A percentile compares a stretch with the other conserved stretches of the same genome.
Conservation (phyloP, 176 grass and related monocot genomes). For the Oryza longistaminata region DNA sequence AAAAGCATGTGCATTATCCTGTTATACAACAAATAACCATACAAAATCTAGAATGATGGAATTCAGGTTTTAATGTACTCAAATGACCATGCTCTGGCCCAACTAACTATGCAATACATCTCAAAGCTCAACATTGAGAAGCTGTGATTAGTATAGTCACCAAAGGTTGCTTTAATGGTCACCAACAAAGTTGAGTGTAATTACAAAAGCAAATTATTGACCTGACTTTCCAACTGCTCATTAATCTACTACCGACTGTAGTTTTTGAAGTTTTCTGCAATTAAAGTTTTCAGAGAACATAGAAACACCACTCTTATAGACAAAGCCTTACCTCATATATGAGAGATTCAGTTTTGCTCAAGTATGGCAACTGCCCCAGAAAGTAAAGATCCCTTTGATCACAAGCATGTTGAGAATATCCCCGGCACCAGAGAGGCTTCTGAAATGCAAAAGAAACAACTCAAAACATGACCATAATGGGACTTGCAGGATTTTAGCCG, state of each 20-base stretch:
- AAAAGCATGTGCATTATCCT: too few relatives aligned
- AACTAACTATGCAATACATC: too few relatives aligned
- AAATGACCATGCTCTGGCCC: too few relatives aligned
- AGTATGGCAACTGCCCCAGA: conserved; percentile 88
- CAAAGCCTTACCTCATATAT: conserved; percentile 72
- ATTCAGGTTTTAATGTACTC: too few relatives aligned
- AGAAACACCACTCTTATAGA: conserved; percentile 34
- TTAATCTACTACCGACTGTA: conserved; percentile 6
- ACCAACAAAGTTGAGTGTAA: background rate
- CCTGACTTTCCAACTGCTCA: background rate
- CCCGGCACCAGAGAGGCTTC: conserved; percentile 89
- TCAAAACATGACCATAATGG: conserved; percentile 13
- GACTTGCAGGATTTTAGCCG: background rate
- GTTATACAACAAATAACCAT: too few relatives aligned
- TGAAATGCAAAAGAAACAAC: conserved; percentile 42
- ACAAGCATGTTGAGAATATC: conserved; percentile 57
- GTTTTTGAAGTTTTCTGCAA: conserved; percentile 24
- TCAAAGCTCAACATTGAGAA: too few relatives aligned
- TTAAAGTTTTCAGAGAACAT: conserved; percentile 14
- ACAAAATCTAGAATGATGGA: too few relatives aligned
- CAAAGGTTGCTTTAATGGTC: too few relatives aligned
- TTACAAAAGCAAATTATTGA: conserved; percentile 6
- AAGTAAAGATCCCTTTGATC: conserved; percentile 80
- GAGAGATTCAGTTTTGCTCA: conserved; percentile 62
- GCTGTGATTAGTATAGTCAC: too few relatives aligned